Evolutionary conservation across 208 protist species (phyloP).

Genomic region (Leishmania tropica): DNA sequence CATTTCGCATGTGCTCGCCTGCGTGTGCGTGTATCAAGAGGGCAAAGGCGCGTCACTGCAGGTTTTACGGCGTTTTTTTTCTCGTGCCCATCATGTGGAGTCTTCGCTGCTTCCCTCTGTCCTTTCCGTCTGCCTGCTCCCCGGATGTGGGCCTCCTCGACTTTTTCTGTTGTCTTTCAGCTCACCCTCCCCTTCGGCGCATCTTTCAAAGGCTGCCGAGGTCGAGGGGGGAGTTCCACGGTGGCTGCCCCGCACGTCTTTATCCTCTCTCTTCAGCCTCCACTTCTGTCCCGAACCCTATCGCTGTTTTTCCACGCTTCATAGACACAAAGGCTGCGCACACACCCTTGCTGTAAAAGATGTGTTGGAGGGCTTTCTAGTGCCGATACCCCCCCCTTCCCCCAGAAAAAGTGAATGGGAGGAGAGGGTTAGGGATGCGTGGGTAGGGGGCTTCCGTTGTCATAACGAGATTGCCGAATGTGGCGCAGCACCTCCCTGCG

Average conservation of each 20-base stretch:
- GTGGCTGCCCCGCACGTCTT: background rate
- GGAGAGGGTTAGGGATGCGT: background rate
- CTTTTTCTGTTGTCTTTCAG: background rate
- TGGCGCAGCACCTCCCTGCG: background rate
- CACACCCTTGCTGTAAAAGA: background rate
- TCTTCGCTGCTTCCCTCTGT: constrained; percentile 9
- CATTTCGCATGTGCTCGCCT: background rate
- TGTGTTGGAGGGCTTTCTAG: background rate
- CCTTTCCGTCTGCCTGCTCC: background rate
- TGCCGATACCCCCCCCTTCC: background rate
- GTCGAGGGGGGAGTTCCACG: background rate
- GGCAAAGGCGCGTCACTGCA: background rate
- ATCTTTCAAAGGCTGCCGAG: background rate
- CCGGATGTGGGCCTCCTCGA: background rate
- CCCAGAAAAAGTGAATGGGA: background rate
- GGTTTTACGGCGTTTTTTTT: background rate
- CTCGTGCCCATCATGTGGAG: background rate
- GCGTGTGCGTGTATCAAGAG: background rate
- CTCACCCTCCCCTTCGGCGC: background rate
- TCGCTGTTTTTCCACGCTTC: background rate
- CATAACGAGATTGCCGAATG: background rate
- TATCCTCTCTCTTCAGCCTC: background rate
- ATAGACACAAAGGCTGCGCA: background rate
- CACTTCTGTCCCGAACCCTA: background rate
- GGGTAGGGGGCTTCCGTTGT: background rate